Conservation (phyloP, 1,284 basidiomycete genomes). For the Rhizoctonia solani region DNA sequence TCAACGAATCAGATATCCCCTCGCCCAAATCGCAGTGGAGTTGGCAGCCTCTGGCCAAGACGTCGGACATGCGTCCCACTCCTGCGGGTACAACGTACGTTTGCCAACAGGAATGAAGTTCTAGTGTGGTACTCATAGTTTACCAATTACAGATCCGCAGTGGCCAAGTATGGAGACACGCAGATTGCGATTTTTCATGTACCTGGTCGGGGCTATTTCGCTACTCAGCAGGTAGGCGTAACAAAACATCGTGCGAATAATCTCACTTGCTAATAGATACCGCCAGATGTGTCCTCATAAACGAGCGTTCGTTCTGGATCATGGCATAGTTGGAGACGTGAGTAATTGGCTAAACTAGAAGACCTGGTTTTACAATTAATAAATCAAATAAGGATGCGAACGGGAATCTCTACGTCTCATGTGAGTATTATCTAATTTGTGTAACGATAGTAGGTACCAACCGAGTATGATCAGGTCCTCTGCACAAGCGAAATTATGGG, state of each 20-base stretch:
- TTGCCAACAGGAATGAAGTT: background rate
- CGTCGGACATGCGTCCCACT: conserved; percentile 58
- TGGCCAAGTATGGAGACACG: conserved; percentile 71
- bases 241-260: background rate
- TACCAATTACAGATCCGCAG: conserved; percentile 48
- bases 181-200: conserved; percentile 71
- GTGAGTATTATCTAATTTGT: conserved; percentile 44
- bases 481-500: conserved; percentile 74
- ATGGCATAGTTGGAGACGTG: conserved; percentile 55
- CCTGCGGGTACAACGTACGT: conserved; percentile 55
- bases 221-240: conserved; percentile 69
- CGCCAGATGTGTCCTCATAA: conserved; percentile 61
- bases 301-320: conserved; percentile 72
- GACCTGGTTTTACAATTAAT: conserved; percentile 42
- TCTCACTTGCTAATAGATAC: background rate
- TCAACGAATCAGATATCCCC: conserved; percentile 50
- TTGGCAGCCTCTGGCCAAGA: conserved; percentile 60
- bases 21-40: conserved; percentile 60
- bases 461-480: conserved; percentile 52
- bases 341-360: conserved; percentile 39
- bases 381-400: conserved; percentile 57
- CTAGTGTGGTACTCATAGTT: background rate
- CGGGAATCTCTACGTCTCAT: conserved; percentile 54
- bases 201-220: conserved; percentile 61
- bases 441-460: background rate